Evolutionary conservation across 2,329 filamentous ascomycete genomes (phyloP).

Genomic region (Pseudogymnoascus sp.): DNA sequence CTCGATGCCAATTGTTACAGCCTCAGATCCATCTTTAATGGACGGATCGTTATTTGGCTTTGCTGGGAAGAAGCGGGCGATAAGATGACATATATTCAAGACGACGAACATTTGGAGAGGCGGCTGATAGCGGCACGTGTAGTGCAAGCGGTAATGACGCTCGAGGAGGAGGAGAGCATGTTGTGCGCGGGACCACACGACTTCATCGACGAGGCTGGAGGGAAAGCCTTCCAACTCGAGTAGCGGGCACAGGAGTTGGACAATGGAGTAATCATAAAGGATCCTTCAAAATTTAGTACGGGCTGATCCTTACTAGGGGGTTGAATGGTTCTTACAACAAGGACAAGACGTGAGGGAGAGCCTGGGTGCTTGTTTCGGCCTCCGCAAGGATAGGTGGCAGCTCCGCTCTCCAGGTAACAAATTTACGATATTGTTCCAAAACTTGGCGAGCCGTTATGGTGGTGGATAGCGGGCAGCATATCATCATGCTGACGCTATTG

Average conservation of each 20-base stretch:
- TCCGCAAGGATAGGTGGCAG: slow-evolving; percentile 21
- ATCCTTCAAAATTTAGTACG: slow-evolving; percentile 22
- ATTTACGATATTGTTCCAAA: slow-evolving; percentile 23
- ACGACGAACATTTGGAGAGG: slow-evolving; percentile 28
- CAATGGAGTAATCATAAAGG: slow-evolving; percentile 23
- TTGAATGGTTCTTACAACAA: slow-evolving; percentile 23
- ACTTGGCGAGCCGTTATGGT: slow-evolving; percentile 18
- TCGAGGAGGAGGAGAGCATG: slow-evolving; percentile 26
- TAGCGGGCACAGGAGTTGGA: slow-evolving; percentile 26
- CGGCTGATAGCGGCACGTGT: slow-evolving; percentile 26
- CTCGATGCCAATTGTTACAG: slow-evolving; percentile 24
- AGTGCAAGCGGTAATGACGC: slow-evolving; percentile 22
- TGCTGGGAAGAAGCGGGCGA: slow-evolving; percentile 25
- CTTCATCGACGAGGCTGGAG: slow-evolving; percentile 18
- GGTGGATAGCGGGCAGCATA: slow-evolving; percentile 18
- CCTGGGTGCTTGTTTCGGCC: slow-evolving; percentile 17
- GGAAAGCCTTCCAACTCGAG: slow-evolving; percentile 23
- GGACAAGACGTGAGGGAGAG: slow-evolving; percentile 27
- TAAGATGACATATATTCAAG: slow-evolving; percentile 25
- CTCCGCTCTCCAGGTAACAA: slow-evolving; percentile 22
- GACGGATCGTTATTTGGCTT: slow-evolving; percentile 13
- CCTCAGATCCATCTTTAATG: slow-evolving; percentile 20
- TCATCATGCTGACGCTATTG: slow-evolving; percentile 18
- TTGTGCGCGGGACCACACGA: slow-evolving; percentile 26
- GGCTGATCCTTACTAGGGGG: not conserved